Evolutionary conservation across 495 filamentous ascomycete species (phyloP).

Genomic region (Penicillium alfredii): DNA sequence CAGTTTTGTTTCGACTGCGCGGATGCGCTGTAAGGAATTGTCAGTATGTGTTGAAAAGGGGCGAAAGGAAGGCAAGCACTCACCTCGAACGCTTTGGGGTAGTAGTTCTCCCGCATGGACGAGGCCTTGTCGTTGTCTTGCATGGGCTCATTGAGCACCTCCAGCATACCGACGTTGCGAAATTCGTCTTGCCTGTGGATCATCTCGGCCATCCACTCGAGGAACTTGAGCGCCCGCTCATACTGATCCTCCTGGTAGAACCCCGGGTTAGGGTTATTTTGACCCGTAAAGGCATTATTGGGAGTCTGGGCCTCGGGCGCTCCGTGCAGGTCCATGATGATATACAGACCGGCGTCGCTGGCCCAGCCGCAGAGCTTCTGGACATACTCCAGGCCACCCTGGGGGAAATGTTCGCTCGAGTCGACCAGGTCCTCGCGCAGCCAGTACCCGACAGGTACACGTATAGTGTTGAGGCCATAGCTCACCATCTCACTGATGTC

Average conservation of each 20-base stretch:
- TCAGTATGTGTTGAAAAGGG: background rate
- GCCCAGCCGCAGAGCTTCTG: conserved; percentile 51
- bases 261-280: conserved; percentile 39
- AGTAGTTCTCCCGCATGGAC: conserved; percentile 36
- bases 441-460: conserved; percentile 62
- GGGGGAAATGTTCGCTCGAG: conserved; percentile 51
- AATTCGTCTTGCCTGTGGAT: conserved; percentile 48
- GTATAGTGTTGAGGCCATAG: conserved; percentile 55
- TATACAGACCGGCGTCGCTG: conserved; percentile 49
- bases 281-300: conserved; percentile 50
- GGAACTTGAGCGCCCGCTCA: conserved; percentile 51
- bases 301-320: conserved; percentile 53
- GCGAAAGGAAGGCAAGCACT: no score
- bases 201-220: conserved; percentile 52
- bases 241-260: conserved; percentile 55
- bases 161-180: conserved; percentile 53
- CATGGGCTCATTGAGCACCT: conserved; percentile 57
- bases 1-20: conserved; percentile 35
- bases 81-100: conserved; percentile 42
- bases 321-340: conserved; percentile 62
- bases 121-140: conserved; percentile 24
- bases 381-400: conserved; percentile 50
- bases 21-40: conserved; percentile 32
- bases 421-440: conserved; percentile 53
- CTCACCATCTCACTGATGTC: conserved; percentile 50